Evolutionary conservation across 78 protist genomes (phyloP).

Genomic region (Ministeria vibrans): DNA sequence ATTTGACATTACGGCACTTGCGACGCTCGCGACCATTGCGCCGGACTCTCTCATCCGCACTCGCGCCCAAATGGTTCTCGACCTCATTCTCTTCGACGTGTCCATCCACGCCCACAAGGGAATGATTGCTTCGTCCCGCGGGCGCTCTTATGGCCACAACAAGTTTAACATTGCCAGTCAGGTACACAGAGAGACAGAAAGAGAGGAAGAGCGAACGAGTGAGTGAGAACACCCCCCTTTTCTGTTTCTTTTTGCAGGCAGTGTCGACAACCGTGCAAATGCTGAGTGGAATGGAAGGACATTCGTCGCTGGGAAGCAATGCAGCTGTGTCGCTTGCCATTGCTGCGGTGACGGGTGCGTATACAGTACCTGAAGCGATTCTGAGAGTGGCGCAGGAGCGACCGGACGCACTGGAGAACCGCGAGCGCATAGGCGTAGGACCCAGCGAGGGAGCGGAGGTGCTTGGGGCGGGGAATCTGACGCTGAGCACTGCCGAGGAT

Average conservation of each 20-base stretch:
- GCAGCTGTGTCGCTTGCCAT: not conserved
- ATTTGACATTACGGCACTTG: not conserved
- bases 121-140: not conserved
- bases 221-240: too few species aligned
- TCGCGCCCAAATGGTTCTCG: not conserved
- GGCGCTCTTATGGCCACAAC: not conserved
- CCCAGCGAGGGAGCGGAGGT: not conserved
- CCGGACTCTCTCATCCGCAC: not conserved
- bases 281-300: not conserved
- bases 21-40: not conserved
- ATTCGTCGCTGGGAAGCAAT: not conserved
- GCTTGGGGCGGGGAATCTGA: too few species aligned
- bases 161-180: not conserved
- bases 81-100: not conserved
- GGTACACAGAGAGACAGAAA: too few species aligned
- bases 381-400: not conserved
- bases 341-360: not conserved
- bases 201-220: too few species aligned
- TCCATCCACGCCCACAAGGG: not conserved
- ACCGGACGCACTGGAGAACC: not conserved
- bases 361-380: not conserved
- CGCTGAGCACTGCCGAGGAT: not conserved
- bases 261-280: not conserved
- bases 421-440: not conserved
- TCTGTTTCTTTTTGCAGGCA: too few species aligned